Base-by-base conservation (phyloP, 345 rosid genomes). In the Noccaea caerulescens region DNA sequence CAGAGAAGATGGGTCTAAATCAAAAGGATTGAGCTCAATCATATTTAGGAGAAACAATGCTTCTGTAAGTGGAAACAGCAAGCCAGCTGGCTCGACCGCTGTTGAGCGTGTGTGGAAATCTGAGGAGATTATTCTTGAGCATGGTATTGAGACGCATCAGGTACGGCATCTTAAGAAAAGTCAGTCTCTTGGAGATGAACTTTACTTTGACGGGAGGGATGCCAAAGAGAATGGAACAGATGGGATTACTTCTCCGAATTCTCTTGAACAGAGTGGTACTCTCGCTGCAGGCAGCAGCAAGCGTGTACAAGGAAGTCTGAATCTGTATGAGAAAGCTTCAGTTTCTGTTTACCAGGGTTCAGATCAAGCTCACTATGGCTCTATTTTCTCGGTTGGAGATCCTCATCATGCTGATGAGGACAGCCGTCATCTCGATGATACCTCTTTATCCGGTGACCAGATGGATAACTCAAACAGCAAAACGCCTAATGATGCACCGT, bases 381-480 rank as follows among this genome's bases (percentile, higher is more conserved):
- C 84, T 9, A 77, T 83, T 56, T 89, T 87, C 81, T 85, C 88
- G 16, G 79, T 81, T 73, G 93, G 81, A 80, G 96, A 87, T 62
- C 69, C 58, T 63, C 83, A 71, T 23, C 79, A 70, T 72, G 80
- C 82, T 41, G 90, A 83, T 23, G 81, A 79, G 66, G 87, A 76
- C 56, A 79, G 70, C 58, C 79, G 38, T 76, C 89, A 77, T 73
- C 75, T 72, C 45, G 82, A 67, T 60, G 88, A 79, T 53, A 69
- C 72, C 37, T 76, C 73, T 7, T 66, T 76, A 25, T 84, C 59
- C 14, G 84, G 79, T 72, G 83, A 82, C 54, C 79, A 60, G 69
- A 79, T 65, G 27, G 82, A 80, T 78, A 77, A 66, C 62, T 80
- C 79, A 68, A 80, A 79, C 66, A 57, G 72, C 44, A 79, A 49